These are phyloP conservation scores for Coffea eugenioides DNA, from an alignment of 257 asterid species.

Conservation along the genomic window DNA sequence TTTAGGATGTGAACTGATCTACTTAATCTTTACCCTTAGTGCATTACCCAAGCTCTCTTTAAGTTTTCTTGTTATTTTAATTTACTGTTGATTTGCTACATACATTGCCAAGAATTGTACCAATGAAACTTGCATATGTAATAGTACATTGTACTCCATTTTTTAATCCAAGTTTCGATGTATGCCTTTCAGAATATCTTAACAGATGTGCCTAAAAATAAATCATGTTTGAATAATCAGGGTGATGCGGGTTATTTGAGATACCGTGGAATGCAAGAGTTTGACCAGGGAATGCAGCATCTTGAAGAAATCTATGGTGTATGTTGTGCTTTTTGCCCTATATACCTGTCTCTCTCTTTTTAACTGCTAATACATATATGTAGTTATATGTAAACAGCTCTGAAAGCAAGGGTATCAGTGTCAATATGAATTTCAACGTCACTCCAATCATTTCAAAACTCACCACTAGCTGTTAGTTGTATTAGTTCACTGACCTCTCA, in stretches of 20 bases:
- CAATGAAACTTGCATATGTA: neutral
- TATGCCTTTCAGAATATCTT: neutral
- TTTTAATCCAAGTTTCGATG: neutral
- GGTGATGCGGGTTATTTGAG: conserved; percentile 85
- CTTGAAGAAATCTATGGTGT: conserved; percentile 87
- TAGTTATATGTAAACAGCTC: neutral
- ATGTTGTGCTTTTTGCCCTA: conserved; percentile 30
- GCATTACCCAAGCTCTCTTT: neutral
- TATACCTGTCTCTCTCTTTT: conserved; percentile 16
- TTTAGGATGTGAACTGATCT: neutral
- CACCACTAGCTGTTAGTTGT: neutral
- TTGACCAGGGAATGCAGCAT: conserved; percentile 93
- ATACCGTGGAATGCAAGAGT: conserved; percentile 86
- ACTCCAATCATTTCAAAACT: neutral
- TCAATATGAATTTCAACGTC: neutral
- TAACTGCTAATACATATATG: neutral
- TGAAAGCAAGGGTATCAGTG: neutral
- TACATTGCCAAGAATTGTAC: neutral
- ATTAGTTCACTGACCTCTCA: neutral
- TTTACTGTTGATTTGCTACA: neutral
- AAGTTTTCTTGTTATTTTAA: neutral
- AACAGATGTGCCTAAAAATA: neutral
- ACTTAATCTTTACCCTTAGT: neutral
- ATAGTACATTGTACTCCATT: neutral
- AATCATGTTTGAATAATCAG: conserved; percentile 43